phyloP scores from a whole-genome alignment of 2,329 filamentous ascomycete genomes.

The Fusarium coicis region DNA sequence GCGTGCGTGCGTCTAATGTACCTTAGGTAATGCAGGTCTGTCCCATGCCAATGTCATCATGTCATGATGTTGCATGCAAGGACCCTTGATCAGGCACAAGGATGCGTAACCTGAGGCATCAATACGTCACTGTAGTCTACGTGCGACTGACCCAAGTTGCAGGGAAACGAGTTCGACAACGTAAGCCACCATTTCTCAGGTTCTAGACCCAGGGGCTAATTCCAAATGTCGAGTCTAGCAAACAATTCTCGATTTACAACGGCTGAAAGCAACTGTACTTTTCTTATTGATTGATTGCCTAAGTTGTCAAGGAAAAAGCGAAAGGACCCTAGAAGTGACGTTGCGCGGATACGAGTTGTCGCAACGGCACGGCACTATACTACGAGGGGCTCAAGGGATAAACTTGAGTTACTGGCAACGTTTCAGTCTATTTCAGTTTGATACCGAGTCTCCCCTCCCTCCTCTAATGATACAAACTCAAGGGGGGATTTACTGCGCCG shows the following conservation, averaged over 20 bases:
- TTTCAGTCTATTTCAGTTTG: constrained; percentile 13
- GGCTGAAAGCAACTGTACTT: not conserved
- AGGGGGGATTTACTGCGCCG: constrained; percentile 21
- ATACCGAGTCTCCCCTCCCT: not conserved
- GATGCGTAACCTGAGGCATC: constrained; percentile 26
- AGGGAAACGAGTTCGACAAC: constrained; percentile 26
- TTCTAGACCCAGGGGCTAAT: constrained; percentile 16
- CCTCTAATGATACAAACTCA: not conserved
- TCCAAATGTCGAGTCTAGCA: not conserved
- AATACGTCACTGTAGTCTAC: not conserved
- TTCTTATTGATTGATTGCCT: not conserved
- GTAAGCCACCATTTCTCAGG: constrained; percentile 31
- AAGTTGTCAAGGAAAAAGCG: not conserved
- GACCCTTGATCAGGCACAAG: constrained; percentile 15
- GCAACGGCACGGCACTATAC: constrained; percentile 16
- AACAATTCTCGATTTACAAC: not conserved
- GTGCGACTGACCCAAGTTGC: not conserved
- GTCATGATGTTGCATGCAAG: not conserved
- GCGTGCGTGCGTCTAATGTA: not conserved
- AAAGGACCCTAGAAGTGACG: constrained; percentile 19
- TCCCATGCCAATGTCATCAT: not conserved
- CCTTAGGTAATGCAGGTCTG: not conserved
- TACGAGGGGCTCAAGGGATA: constrained; percentile 12
- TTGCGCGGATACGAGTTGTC: constrained; percentile 1
- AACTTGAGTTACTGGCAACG: not conserved